Base-by-base conservation (phyloP, 1,284 basidiomycete species). In the Mycosarcoma maydis region DNA sequence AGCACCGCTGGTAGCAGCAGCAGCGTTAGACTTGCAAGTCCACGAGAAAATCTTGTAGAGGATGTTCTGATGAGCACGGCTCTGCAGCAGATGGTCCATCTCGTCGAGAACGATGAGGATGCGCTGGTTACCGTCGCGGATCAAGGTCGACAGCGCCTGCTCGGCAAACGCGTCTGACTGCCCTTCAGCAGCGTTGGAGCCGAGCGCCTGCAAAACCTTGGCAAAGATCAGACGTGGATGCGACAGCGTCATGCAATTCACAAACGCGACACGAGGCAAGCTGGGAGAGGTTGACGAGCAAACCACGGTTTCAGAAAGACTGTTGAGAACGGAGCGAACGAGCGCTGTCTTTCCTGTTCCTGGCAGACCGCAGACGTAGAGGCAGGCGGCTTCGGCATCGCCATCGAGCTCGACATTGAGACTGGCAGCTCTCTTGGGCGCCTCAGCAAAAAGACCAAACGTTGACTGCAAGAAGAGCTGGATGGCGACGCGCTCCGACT, bases 301-400 rank as follows among this genome's bases (percentile, higher is more conserved):
- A 6, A 41, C 11, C 6, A 20, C 16, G 3, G 49, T 26, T 20
- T 44, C 36, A 6, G 53, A 52, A 2, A 81, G 69, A n/a, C 77
- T 72, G 19, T 62, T 61, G 17, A 84, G 53, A n/a, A 83, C 73
- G 4, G 77, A 73, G 2, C 73, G 72, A 4, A 84, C 67, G 2
- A 84, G 75, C 3, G 82, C 83, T 10, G 83, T 84, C 70, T 84
- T 84, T 43, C 83, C 83, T 4, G 83, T 83, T 1, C 83, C 83
- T 3, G 83, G 83, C 24, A 82, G 75, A n/a, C 83, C 83, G 22
- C 83, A 84, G 27, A 84, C 76, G 71, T 84, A 84, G 19, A 84
- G 73, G 47, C 74, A 64, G 4, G 68, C 65, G 0, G 74, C 71
- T 24, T 70, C 62, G 2, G 54, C 13, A 36, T 73, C 69, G 20